phyloP scores from a whole-genome alignment of 2,329 filamentous ascomycete species.

The Didymella lethalis region DNA sequence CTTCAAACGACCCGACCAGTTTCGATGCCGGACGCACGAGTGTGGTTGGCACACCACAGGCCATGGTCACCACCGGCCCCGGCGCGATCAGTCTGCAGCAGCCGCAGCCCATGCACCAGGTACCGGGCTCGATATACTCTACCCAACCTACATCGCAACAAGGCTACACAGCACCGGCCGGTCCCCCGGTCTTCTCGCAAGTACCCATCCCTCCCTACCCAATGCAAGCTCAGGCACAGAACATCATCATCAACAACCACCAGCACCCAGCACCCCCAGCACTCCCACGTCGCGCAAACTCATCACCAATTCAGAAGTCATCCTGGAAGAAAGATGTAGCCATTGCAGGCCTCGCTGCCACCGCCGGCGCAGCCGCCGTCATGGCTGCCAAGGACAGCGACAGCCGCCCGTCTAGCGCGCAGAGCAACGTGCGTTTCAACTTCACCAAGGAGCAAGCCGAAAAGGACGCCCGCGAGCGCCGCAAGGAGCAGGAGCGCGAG shows the following conservation, averaged over 20 bases:
- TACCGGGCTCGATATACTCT: conserved; percentile 72
- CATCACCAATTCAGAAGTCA: conserved; percentile 55
- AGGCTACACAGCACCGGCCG: conserved; percentile 52
- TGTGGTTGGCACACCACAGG: conserved; percentile 53
- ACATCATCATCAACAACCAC: conserved; percentile 31
- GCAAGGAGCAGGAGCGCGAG: conserved; percentile 34
- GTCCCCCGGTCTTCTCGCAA: conserved; percentile 53
- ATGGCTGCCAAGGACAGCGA: conserved; percentile 39
- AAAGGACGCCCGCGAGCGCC: conserved; percentile 54
- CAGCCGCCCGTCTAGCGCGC: conserved; percentile 36
- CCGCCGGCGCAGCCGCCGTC: conserved; percentile 53
- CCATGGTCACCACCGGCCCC: conserved; percentile 43
- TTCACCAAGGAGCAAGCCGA: conserved; percentile 64
- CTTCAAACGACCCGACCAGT: conserved; percentile 68
- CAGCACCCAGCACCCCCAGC: conserved; percentile 31
- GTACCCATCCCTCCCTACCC: conserved; percentile 30
- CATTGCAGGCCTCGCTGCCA: conserved; percentile 54
- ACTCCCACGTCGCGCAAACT: conserved; percentile 54
- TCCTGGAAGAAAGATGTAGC: conserved; percentile 54
- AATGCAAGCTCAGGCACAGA: conserved; percentile 30
- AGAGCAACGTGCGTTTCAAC: conserved; percentile 64
- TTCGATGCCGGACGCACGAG: conserved; percentile 67
- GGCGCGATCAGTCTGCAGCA: conserved; percentile 78
- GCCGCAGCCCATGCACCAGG: conserved; percentile 78
- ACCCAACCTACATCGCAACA: conserved; percentile 52